Percentiles rank a stretch among this genome's conserved stretches.
Evolutionary conservation across 176 grass and related monocot genomes (phyloP).

Genomic region (Carex pumila): DNA sequence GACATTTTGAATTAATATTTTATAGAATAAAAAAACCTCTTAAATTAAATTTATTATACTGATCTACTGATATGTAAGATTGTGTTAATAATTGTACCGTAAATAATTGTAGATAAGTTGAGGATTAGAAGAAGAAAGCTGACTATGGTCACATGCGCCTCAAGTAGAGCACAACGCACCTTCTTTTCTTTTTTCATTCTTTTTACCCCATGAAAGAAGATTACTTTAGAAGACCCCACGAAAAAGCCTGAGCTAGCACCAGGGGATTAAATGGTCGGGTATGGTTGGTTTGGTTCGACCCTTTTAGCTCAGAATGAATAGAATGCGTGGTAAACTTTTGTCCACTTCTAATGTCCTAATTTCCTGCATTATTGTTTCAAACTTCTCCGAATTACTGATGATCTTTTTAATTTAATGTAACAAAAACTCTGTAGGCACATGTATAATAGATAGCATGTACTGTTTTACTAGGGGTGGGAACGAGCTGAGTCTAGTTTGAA

Average conservation of each 20-base stretch:
- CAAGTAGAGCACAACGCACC: slow-evolving; percentile 8
- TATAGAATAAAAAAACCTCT: background rate
- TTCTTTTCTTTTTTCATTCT: slow-evolving; percentile 32
- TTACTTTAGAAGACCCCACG: slow-evolving; percentile 32
- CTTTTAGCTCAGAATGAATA: background rate
- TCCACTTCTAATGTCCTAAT: background rate
- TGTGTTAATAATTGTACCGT: background rate
- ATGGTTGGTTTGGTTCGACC: background rate
- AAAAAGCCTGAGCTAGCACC: slow-evolving; percentile 19
- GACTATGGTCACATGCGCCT: slow-evolving; percentile 25
- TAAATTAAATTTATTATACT: background rate
- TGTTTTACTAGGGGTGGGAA: no score
- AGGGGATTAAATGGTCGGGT: slow-evolving; percentile 31
- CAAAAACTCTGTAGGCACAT: no score
- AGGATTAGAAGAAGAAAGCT: slow-evolving; percentile 20
- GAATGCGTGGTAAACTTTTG: background rate
- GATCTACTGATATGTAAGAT: background rate
- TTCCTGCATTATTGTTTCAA: background rate
- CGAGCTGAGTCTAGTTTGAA: no score
- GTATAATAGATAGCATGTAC: no score
- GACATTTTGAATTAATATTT: background rate
- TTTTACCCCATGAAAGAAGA: slow-evolving; percentile 30
- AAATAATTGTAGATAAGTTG: background rate
- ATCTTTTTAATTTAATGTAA: no score
- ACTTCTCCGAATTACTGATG: no score